Conservation (phyloP, 2,329 filamentous ascomycete genomes). For the Ceratocystis eucalypticola region DNA sequence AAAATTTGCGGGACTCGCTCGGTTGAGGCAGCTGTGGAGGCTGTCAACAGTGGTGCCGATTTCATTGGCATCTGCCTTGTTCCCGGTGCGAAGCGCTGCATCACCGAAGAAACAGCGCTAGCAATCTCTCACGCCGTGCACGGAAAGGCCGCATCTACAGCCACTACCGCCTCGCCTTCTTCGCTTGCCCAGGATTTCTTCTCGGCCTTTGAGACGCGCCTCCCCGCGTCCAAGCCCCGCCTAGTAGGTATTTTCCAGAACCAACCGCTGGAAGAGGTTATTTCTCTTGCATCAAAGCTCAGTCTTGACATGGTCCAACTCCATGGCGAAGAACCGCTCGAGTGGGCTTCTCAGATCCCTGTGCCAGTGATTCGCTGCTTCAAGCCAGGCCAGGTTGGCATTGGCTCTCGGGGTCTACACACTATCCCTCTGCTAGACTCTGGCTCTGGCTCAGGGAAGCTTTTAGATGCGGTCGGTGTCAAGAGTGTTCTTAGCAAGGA, state of each 20-base stretch:
- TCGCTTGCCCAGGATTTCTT: constrained; percentile 55
- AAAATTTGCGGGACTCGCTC: constrained; percentile 93
- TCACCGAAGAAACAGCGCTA: constrained; percentile 63
- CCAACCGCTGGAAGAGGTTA: constrained; percentile 69
- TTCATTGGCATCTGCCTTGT: constrained; percentile 88
- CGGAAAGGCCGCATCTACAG: constrained; percentile 11
- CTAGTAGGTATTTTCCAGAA: constrained; percentile 92
- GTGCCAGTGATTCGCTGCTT: constrained; percentile 86
- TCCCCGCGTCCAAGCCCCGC: constrained; percentile 49
- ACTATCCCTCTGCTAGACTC: constrained; percentile 75
- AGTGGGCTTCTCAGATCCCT: constrained; percentile 81
- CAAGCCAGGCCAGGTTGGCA: constrained; percentile 56
- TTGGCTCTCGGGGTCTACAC: constrained; percentile 68
- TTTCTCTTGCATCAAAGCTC: constrained; percentile 63
- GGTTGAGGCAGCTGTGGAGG: constrained; percentile 63
- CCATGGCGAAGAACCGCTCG: constrained; percentile 80
- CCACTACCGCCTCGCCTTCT: constrained; percentile 24
- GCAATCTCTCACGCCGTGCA: constrained; percentile 72
- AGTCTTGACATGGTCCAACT: constrained; percentile 81
- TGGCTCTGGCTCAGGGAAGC: constrained; percentile 68
- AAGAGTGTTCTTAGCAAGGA: constrained; percentile 53
- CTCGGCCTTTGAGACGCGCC: constrained; percentile 34
- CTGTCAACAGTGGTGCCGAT: constrained; percentile 78
- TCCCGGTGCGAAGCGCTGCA: constrained; percentile 63
- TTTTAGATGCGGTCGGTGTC: constrained; percentile 59